phyloP scores from a whole-genome alignment of 179 eudicot species.

The Pouteria campechiana region DNA sequence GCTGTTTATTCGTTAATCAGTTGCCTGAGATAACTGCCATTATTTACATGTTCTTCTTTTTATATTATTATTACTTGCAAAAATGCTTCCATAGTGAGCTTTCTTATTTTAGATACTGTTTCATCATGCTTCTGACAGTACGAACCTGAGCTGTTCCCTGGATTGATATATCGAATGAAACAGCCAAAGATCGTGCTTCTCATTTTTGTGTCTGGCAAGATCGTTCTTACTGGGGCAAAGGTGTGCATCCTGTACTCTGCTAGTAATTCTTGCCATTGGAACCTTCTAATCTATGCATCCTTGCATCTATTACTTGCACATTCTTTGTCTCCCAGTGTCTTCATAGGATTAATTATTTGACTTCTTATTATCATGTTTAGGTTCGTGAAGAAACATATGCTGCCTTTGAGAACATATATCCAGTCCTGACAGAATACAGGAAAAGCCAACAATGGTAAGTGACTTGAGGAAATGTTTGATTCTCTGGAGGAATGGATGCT shows the following conservation, averaged over 20 bases:
- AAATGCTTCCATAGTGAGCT: too few relatives aligned
- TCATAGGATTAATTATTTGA: too few relatives aligned
- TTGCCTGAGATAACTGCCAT: not conserved
- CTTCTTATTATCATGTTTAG: conserved; percentile 12
- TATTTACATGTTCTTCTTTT: too few relatives aligned
- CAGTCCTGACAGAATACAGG: conserved; percentile 78
- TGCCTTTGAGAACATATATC: conserved; percentile 86
- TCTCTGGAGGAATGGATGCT: too few relatives aligned
- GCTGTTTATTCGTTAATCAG: not conserved
- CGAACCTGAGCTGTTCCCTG: conserved; percentile 83
- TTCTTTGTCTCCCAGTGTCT: not conserved
- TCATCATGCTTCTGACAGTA: too few relatives aligned
- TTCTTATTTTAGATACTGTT: too few relatives aligned
- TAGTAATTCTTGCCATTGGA: too few relatives aligned
- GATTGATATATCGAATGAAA: conserved; percentile 73
- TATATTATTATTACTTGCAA: too few relatives aligned
- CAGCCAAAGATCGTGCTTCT: conserved; percentile 75
- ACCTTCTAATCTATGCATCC: too few relatives aligned
- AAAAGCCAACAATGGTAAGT: conserved; percentile 83
- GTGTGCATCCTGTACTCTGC: too few relatives aligned
- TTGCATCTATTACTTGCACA: not conserved
- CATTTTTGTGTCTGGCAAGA: conserved; percentile 72
- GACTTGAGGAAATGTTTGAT: too few relatives aligned
- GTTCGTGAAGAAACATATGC: conserved; percentile 76
- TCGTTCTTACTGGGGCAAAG: conserved; percentile 83